Base-by-base conservation (phyloP, 768 basidiomycete genomes). In the Leccinellum albellum region DNA sequence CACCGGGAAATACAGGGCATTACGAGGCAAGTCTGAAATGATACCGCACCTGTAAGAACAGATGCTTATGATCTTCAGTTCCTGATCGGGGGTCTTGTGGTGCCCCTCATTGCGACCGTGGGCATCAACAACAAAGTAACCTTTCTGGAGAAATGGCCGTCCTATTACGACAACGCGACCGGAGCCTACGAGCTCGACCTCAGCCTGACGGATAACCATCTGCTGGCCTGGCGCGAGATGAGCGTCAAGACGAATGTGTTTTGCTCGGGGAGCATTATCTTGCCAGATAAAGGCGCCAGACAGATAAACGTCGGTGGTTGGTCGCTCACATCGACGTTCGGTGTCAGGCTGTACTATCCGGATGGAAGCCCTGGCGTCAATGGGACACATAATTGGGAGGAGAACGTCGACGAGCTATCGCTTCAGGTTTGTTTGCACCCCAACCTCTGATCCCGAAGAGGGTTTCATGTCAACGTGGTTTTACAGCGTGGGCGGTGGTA, bases 91-190 rank as follows among this genome's bases (percentile, higher is more conserved):
- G 89, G 89, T 3, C 77, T 89, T 31, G 77, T 89, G 52, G 83
- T 89, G 13, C 88, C 89, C 3, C 74, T 91, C 56, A 81, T 90
- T 35, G 83, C 87, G 3, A 91, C 89, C 0, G 74, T 92, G 31
- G 88, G 89, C 1, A 77, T 88, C 70, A 91, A 91, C 75, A 85
- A 87, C 76, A 92, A 91, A 66, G 85, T 91, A 49, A 81, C 84
- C 1, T 88, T 91, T 74, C 74, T 92, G 7, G 89, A 92, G 70
- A 92, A 91, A 68, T 73, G 54, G 3, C 87, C 88, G 24, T 78
- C 78, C 55, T 81, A 82, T 33, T 83, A 76, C 55, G 57, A 66
- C 3, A 89, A 89, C 69, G 78, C 85, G 4, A 89, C 90, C 15
- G 89, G 88, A 9, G 88, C 88, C 1, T 91, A 89, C 60, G 90